Evolutionary conservation across 2,329 filamentous ascomycete genomes (phyloP).

Genomic region (Madurella fahalii): DNA sequence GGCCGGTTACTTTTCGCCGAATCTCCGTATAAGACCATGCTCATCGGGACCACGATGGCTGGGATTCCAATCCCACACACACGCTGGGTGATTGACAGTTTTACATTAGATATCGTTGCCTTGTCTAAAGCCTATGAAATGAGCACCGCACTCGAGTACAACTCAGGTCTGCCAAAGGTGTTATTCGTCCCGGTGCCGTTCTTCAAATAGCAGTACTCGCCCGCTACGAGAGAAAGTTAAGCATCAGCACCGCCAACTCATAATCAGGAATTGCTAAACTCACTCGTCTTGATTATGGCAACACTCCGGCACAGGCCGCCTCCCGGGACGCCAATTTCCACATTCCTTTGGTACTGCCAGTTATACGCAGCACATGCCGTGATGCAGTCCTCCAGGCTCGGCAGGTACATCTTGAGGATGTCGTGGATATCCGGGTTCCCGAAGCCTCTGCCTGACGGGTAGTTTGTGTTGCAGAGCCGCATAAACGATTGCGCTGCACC

Average conservation of each 20-base stretch:
- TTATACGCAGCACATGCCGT: slow-evolving; percentile 20
- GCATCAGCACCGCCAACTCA: not conserved
- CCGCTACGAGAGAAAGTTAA: slow-evolving; percentile 4
- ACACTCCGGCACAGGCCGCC: not conserved
- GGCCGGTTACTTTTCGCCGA: too few species aligned
- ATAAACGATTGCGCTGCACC: slow-evolving; percentile 11
- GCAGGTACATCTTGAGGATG: slow-evolving; percentile 22
- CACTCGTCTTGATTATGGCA: slow-evolving; percentile 20
- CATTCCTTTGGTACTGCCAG: not conserved
- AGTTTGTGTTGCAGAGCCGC: slow-evolving; percentile 22
- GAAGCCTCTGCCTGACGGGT: slow-evolving; percentile 9
- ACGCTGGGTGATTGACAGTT: too few species aligned
- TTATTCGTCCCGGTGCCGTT: slow-evolving; percentile 21
- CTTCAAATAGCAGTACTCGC: slow-evolving; percentile 25
- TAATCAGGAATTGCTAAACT: not conserved
- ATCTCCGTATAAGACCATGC: too few species aligned
- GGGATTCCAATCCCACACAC: too few species aligned
- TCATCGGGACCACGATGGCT: too few species aligned
- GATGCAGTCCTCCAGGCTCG: slow-evolving; percentile 23
- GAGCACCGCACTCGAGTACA: slow-evolving; percentile 16
- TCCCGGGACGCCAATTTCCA: not conserved
- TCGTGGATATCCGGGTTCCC: slow-evolving; percentile 19
- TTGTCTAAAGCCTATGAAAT: not conserved
- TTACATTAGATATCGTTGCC: too few species aligned
- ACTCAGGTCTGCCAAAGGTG: slow-evolving; percentile 8